phyloP scores from a whole-genome alignment of 768 basidiomycete genomes.

The Serpula lacrymans region DNA sequence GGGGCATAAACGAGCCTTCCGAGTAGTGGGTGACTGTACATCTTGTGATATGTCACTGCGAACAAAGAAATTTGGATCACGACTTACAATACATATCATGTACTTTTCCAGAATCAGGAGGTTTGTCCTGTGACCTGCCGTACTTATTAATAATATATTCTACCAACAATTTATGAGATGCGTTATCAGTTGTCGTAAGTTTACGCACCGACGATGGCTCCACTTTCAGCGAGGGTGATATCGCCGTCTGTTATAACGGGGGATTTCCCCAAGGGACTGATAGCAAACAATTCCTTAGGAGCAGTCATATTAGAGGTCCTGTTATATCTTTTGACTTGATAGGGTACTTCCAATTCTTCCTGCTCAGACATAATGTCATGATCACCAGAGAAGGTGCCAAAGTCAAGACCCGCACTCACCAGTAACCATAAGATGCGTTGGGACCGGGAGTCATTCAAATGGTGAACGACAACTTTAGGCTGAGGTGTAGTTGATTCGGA shows the following conservation, averaged over 20 bases:
- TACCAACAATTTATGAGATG: constrained; percentile 11
- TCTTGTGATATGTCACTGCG: background rate
- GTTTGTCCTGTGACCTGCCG: constrained; percentile 23
- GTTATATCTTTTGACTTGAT: constrained; percentile 41
- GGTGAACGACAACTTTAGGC: constrained; percentile 31
- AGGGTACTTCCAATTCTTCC: constrained; percentile 51
- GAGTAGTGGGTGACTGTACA: constrained; percentile 36
- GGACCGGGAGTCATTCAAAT: constrained; percentile 47
- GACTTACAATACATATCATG: constrained; percentile 37
- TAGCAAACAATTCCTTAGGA: constrained; percentile 32
- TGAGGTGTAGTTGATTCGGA: too few species aligned
- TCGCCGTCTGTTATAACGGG: constrained; percentile 47
- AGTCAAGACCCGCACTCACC: constrained; percentile 15
- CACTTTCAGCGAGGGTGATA: constrained; percentile 40
- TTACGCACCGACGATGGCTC: constrained; percentile 39
- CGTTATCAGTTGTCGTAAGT: constrained; percentile 5
- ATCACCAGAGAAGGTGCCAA: background rate
- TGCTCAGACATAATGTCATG: constrained; percentile 12
- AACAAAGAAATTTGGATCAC: background rate
- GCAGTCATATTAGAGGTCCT: constrained; percentile 28
- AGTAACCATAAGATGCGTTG: constrained; percentile 48
- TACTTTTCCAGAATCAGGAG: constrained; percentile 27
- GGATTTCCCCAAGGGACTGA: constrained; percentile 45
- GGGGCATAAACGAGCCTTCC: constrained; percentile 41
- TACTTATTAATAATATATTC: constrained; percentile 43